Base-by-base conservation (phyloP, 768 basidiomycete genomes). In the Tricholoma sp. region DNA sequence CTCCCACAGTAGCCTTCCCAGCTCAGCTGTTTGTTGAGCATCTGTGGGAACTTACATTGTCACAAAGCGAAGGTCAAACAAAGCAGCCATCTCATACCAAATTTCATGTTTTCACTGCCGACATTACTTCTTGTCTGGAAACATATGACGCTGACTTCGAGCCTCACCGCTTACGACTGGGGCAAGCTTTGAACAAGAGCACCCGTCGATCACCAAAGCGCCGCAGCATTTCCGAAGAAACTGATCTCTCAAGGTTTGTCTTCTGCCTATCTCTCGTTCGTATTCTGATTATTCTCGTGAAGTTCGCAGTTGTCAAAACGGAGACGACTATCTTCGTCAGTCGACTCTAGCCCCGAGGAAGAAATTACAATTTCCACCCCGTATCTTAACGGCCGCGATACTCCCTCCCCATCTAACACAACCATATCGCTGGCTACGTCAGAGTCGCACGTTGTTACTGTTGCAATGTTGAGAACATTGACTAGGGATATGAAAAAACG, bases 401-500 rank as follows among this genome's bases (percentile, higher is more conserved):
- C 79, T 0, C 78, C 81, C 7, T 79, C 83, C 2, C 78, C 78
- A 0, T 82, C 81, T 35, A 68, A 69, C 19, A 76, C 76, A 46
- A 77, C 76, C 0, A 66, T 71, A 7, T 79, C 79, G 1, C 69
- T 76, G 4, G 68, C 73, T 11, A 62, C 63, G 31, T 68, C 67
- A 27, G 69, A 74, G 32, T 57, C 61, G 24, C 62, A 65, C 10
- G 49, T 72, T 18, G 78, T 87, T 34, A 88, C 85, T 2, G 72
- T 83, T 22, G 82, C 83, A 14, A 88, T 88, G 86, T 66, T 89
- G 50, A 81, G 84, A 39, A 80, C 81, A 3, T 65, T 84, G 57
- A 83, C 83, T 37, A 76, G 73, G 57, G 79, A 83, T 67, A 59
- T 84, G 58, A 83, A 80, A 71, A 72, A 69, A 62, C 79, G 75